Conservation (phyloP, 306 rosid genomes). For the Vicia faba region DNA sequence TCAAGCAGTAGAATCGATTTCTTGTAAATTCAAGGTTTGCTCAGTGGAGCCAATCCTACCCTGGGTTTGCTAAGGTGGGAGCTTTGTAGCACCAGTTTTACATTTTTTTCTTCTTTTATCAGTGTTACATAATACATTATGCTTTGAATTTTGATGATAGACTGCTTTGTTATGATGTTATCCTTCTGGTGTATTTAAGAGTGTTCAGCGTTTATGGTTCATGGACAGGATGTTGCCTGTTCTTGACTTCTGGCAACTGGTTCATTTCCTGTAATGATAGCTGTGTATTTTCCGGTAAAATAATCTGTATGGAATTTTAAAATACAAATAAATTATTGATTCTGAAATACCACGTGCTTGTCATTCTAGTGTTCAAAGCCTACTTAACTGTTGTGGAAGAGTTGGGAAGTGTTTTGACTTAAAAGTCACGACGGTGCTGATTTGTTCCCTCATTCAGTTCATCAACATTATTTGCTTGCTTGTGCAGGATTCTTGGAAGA, state of each 20-base stretch:
- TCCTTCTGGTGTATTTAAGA: neutral
- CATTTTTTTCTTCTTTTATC: neutral
- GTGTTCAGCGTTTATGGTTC: neutral
- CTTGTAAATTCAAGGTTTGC: neutral
- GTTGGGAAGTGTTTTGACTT: constrained; percentile 17
- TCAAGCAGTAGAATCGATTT: neutral
- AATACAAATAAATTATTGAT: constrained; percentile 4
- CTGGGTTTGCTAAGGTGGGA: neutral
- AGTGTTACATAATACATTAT: neutral
- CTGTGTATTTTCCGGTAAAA: neutral
- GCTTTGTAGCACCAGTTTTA: neutral
- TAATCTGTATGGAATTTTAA: neutral
- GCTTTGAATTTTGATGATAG: neutral
- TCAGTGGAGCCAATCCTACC: neutral
- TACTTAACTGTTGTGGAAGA: neutral
- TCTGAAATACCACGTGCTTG: constrained; percentile 1
- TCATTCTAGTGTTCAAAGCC: neutral
- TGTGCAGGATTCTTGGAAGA: constrained; percentile 90
- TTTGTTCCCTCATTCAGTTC: constrained; percentile 6
- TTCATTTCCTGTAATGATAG: constrained; percentile 8
- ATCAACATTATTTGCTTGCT: constrained; percentile 16
- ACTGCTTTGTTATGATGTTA: constrained; percentile 10
- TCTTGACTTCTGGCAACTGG: neutral
- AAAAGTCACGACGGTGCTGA: neutral
- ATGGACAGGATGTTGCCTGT: constrained; percentile 3